Conservation (phyloP, 139 green algal genomes). For the Coccomyxa sp. region DNA sequence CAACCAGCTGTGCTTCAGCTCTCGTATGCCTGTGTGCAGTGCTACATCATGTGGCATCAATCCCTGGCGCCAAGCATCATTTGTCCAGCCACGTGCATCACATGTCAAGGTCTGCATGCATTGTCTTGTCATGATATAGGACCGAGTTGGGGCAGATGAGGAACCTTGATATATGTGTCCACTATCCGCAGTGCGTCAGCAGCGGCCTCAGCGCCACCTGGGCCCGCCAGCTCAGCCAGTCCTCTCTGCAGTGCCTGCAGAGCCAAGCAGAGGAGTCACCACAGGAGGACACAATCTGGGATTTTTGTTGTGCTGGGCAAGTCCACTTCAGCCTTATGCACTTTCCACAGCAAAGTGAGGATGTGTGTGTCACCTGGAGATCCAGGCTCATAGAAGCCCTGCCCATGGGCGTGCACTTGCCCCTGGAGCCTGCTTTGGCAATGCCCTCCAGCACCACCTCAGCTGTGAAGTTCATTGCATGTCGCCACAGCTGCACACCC, state of each 20-base stretch:
- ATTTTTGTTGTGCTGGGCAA: too few species aligned
- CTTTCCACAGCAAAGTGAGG: too few species aligned
- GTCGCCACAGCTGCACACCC: conserved; percentile 20
- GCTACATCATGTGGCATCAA: too few species aligned
- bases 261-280: too few species aligned
- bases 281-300: too few species aligned
- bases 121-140: too few species aligned
- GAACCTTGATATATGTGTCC: conserved; percentile 34
- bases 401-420: conserved; percentile 27
- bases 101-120: too few species aligned
- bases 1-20: background rate
- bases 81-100: too few species aligned
- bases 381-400: conserved; percentile 31
- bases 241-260: conserved; percentile 15
- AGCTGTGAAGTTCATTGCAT: conserved; percentile 7
- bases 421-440: conserved; percentile 1
- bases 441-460: conserved; percentile 25
- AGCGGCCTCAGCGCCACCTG: background rate
- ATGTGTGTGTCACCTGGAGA: conserved; percentile 21
- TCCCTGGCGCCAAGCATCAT: too few species aligned
- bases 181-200: conserved; percentile 21
- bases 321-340: too few species aligned
- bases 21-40: background rate
- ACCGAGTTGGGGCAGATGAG: too few species aligned
- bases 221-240: conserved; percentile 1